These are phyloP conservation scores for Talaromyces sp. DNA, from an alignment of 2,329 filamentous ascomycete species.

Conservation along the genomic window DNA sequence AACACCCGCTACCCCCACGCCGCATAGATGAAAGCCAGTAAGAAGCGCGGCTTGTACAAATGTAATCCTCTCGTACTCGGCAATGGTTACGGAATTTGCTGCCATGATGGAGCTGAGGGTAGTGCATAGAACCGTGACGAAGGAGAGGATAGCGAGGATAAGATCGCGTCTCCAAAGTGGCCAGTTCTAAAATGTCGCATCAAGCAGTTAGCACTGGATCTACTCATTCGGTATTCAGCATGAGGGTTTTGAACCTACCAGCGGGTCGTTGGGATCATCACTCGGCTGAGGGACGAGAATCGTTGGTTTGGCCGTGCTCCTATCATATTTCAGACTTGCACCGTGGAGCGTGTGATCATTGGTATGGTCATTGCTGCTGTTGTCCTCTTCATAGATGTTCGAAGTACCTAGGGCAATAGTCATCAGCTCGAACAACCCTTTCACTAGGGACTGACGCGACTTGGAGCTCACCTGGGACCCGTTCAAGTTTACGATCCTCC, in stretches of 20 bases:
- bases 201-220: neutral
- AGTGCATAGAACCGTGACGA: conserved; percentile 80
- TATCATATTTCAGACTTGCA: conserved; percentile 70
- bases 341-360: conserved; percentile 36
- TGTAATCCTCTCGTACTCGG: conserved; percentile 63
- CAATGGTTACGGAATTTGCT: conserved; percentile 80
- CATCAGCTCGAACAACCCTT: neutral
- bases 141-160: conserved; percentile 75
- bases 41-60: conserved; percentile 80
- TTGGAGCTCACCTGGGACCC: conserved; percentile 72
- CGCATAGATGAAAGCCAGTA: conserved; percentile 85
- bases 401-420: conserved; percentile 39
- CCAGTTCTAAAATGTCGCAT: conserved; percentile 67
- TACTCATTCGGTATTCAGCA: neutral
- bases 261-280: conserved; percentile 86
- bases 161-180: conserved; percentile 81
- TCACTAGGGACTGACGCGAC: neutral
- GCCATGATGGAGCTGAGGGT: conserved; percentile 84
- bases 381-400: conserved; percentile 67
- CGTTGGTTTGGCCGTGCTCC: conserved; percentile 66
- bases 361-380: conserved; percentile 39
- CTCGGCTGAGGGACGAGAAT: conserved; percentile 89
- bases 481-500: conserved; percentile 65
- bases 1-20: conserved; percentile 77
- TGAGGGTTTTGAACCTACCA: conserved; percentile 51